These are phyloP conservation scores for Clarireedia paspali DNA, from an alignment of 2,329 filamentous ascomycete species.

Conservation along the genomic window DNA sequence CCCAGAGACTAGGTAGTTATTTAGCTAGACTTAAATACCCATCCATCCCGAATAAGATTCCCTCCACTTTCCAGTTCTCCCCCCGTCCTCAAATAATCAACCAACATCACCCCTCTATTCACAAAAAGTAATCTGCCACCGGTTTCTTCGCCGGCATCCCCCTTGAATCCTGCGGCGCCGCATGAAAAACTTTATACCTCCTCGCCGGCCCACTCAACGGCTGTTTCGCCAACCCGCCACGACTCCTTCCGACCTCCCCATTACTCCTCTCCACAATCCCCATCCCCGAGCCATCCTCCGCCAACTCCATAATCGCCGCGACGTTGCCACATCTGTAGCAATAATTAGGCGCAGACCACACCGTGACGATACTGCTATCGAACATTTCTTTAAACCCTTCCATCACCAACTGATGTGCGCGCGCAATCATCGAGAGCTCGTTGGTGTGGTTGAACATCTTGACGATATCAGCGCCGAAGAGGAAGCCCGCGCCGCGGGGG, in stretches of 20 bases:
- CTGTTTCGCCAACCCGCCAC: conserved; percentile 44
- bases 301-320: conserved; percentile 86
- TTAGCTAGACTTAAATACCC: not conserved
- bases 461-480: conserved; percentile 93
- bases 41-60: not conserved
- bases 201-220: conserved; percentile 67
- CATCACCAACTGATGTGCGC: conserved; percentile 97
- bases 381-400: conserved; percentile 99
- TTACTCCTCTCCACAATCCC: conserved; percentile 29
- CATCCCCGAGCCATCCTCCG: conserved; percentile 77
- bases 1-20: no score
- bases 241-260: conserved; percentile 45
- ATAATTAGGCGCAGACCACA: conserved; percentile 98
- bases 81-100: no score
- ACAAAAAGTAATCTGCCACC: conserved; percentile 92
- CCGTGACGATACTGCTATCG: conserved; percentile 87
- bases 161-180: conserved; percentile 87
- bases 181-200: conserved; percentile 91
- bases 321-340: conserved; percentile 91
- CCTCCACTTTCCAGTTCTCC: not conserved
- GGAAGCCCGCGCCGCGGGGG: conserved; percentile 69
- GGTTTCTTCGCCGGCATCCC: conserved; percentile 99
- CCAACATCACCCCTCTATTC: not conserved
- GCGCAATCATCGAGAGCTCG: conserved; percentile 82
- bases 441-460: conserved; percentile 94